Conservation (phyloP, 257 asterid genomes). For the Anisodus acutangulus region DNA sequence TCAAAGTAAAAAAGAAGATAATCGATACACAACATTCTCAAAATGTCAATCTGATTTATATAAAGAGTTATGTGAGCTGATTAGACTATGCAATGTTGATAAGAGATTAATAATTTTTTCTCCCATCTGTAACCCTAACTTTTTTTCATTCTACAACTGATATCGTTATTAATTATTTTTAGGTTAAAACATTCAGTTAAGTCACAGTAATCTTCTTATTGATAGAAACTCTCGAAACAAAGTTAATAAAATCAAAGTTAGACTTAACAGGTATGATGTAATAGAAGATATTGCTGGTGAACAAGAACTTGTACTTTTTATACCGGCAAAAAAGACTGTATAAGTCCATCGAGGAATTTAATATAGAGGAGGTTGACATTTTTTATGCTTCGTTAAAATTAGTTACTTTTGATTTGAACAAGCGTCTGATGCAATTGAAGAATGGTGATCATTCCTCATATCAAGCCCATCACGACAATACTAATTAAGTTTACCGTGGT, state of each 20-base stretch:
- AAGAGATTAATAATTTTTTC: constrained; percentile 42
- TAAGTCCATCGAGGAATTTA: not conserved
- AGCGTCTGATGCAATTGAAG: not conserved
- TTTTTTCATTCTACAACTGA: constrained; percentile 48
- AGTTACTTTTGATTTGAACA: not conserved
- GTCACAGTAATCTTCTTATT: too few relatives aligned
- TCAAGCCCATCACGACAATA: not conserved
- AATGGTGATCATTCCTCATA: not conserved
- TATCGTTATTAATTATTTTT: not conserved
- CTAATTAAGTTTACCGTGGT: too few relatives aligned
- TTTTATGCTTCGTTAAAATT: not conserved
- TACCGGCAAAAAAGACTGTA: too few relatives aligned
- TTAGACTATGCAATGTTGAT: constrained; percentile 39
- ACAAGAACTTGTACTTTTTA: not conserved
- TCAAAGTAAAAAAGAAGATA: constrained; percentile 34
- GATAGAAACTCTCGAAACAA: too few relatives aligned
- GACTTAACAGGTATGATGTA: too few relatives aligned
- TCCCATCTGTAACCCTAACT: constrained; percentile 48
- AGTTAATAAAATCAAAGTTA: too few relatives aligned
- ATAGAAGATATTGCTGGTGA: too few relatives aligned
- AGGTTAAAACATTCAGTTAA: too few relatives aligned
- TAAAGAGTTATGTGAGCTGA: constrained; percentile 44
- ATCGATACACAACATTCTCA: constrained; percentile 45
- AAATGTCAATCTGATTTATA: constrained; percentile 40
- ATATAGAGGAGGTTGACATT: not conserved